Base-by-base conservation (phyloP, 208 protist genomes). In the Leishmania guyanensis region DNA sequence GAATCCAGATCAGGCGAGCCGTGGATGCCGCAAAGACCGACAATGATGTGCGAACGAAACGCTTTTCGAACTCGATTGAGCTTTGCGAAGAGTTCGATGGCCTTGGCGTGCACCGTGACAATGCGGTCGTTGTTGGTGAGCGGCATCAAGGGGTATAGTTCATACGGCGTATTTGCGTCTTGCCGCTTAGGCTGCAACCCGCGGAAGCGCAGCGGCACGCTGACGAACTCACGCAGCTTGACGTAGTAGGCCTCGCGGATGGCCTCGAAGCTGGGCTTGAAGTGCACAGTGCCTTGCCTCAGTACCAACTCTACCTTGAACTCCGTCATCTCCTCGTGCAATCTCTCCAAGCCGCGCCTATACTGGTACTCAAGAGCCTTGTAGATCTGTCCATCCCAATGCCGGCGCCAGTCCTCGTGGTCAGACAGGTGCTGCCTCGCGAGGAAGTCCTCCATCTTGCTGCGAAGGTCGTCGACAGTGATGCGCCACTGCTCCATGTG, bases 331-430 rank as follows among this genome's bases (percentile, higher is more conserved):
- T 95, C 94, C 82, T 98, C 96, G 85, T 99, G 96, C 36, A 99
- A 87, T 50, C 74, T 91, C 88, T 98, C 97, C 54, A 99, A 89
- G 9, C 97, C 97, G 3, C 87, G 85, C 39, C 92, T 90, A 86
- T 99, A 99, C 88, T 99, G 98, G 76, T 96, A 90, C 85, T 99
- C 97, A 33, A 99, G 91, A 5, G 97, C 97, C 89, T 99, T 99
- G 97, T 98, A 99, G 65, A 99, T 94, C 83, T 99, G 98, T 36
- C 94, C 90, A 87, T 99, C 98, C 95, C 97, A 98, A 89, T 99
- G 98, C 62, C 89, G 84, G 48, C 92, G 90, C 98, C 98, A 99
- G 54, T 77, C 83, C 6, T 95, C 89, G 90, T 97, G 93, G 83
- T 97, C 80, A 10, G 85, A 73, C 79, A 97, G 94, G 62, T 80